Evolutionary conservation across 1,139 yeast genomes (phyloP).

Genomic region (Candida dubliniensis): DNA sequence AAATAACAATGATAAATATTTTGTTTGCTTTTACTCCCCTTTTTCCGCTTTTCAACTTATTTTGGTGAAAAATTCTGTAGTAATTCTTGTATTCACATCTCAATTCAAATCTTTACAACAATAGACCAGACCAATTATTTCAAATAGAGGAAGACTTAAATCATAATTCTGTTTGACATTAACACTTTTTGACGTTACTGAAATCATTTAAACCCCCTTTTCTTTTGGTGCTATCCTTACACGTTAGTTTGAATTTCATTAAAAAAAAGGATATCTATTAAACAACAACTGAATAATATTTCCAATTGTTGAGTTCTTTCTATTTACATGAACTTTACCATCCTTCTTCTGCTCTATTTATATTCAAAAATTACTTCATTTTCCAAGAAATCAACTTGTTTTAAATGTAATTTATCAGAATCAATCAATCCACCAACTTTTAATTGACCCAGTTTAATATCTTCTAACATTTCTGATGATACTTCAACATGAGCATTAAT

Average conservation of each 20-base stretch:
- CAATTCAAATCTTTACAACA: too few relatives aligned
- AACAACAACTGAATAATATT: background rate
- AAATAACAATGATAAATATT: too few relatives aligned
- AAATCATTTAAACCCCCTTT: too few relatives aligned
- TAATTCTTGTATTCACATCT: too few relatives aligned
- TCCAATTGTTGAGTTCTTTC: background rate
- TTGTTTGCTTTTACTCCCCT: too few relatives aligned
- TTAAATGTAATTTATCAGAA: conserved; percentile 20
- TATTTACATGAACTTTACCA: conserved; percentile 4
- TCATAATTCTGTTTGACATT: too few relatives aligned
- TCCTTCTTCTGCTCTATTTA: conserved; percentile 1
- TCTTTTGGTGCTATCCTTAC: too few relatives aligned
- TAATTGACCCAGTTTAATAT: conserved; percentile 20
- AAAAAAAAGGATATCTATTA: background rate
- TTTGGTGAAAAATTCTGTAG: too few relatives aligned
- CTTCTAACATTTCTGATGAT: conserved; percentile 20
- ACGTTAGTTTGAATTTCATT: background rate
- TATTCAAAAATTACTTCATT: conserved; percentile 28
- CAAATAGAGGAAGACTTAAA: too few relatives aligned
- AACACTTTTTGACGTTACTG: too few relatives aligned
- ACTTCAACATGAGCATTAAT: conserved; percentile 27
- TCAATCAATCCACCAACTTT: conserved; percentile 26
- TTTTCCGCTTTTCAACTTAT: too few relatives aligned
- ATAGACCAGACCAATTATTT: too few relatives aligned
- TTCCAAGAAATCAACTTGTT: conserved; percentile 35